Base-by-base conservation (phyloP, 306 rosid species). In the Prunus mira region DNA sequence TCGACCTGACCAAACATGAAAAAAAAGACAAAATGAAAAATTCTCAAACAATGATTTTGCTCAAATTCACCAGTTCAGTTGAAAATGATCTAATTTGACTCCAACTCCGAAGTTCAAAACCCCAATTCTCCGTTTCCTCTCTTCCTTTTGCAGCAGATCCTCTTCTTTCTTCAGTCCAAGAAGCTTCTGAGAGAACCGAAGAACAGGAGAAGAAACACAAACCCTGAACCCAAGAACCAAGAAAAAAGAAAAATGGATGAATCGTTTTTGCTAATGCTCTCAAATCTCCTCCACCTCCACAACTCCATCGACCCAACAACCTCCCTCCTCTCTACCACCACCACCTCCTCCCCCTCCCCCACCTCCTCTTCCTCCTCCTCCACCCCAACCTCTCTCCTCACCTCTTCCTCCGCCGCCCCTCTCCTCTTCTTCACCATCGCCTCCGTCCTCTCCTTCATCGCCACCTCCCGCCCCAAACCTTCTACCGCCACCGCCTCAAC, bases 341-440 rank as follows among this genome's bases (percentile, higher is more conserved):
- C 92, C 66, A 1, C 88, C 9, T 25, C 89, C 32, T 2, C 84
- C 22, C 17, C 81, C 45, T 22, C 93, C 9, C n/a, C 89, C 67
- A n/a, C 87, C 25, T 4, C 84, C 63, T 3, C 74, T 19, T 28
- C 75, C 38, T 14, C 83, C 14, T 72, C 82, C 57, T 6, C 84
- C 25, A 19, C 86, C 79, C 80, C 97, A 7, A 52, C 93, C 22
- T 86, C 93, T 63, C 91, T 90, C 72, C 92, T 89, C 85, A 54
- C 89, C 74, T 87, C 97, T 30, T 94, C 97, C 85, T 87, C 93
- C 69, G 82, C 96, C 64, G 97, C 98, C 15, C 98, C 96, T 5
- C 96, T 94, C 71, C 93, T 94, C 77, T 92, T 94, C 88, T 94
- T 94, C 89, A 89, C 98, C 82, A 90, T 91, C 74, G 93, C 98